Conservation (phyloP, 768 basidiomycete species). For the Suillus clintonianus region DNA sequence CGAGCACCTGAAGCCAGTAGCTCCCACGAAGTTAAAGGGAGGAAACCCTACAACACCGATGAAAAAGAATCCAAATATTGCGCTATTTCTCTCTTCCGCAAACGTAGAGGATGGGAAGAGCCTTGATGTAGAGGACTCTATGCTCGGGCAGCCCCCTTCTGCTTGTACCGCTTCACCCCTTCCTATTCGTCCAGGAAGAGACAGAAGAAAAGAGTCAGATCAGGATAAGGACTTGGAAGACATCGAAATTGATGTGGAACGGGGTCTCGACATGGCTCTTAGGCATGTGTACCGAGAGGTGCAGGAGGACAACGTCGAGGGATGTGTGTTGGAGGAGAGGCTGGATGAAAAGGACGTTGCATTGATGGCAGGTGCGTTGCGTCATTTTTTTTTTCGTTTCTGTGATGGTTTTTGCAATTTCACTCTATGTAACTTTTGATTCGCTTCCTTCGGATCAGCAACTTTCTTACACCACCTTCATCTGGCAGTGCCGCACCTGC, state of each 20-base stretch:
- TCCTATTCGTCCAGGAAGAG: background rate
- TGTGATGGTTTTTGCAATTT: background rate
- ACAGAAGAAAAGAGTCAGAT: background rate
- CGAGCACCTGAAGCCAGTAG: background rate
- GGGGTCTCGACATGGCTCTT: conserved; percentile 33
- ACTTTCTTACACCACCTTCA: background rate
- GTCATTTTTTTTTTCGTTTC: background rate
- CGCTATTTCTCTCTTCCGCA: background rate
- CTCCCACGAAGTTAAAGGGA: background rate
- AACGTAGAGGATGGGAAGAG: background rate
- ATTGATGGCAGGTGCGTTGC: conserved; percentile 58
- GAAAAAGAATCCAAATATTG: background rate
- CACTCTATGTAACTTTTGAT: background rate
- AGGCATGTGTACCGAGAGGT: conserved; percentile 33
- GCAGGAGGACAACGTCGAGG: conserved; percentile 26
- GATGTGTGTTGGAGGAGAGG: conserved; percentile 54
- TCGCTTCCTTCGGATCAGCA: background rate
- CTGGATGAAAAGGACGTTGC: conserved; percentile 51
- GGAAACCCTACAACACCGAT: background rate
- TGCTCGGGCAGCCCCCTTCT: conserved; percentile 27
- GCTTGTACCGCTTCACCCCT: background rate
- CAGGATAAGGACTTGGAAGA: conserved; percentile 9
- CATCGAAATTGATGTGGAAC: background rate
- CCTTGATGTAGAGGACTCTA: conserved; percentile 10
- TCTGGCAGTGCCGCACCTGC: conserved; percentile 53